Conservation (phyloP, 768 basidiomycete species). For the Hirschioporus abietinus region DNA sequence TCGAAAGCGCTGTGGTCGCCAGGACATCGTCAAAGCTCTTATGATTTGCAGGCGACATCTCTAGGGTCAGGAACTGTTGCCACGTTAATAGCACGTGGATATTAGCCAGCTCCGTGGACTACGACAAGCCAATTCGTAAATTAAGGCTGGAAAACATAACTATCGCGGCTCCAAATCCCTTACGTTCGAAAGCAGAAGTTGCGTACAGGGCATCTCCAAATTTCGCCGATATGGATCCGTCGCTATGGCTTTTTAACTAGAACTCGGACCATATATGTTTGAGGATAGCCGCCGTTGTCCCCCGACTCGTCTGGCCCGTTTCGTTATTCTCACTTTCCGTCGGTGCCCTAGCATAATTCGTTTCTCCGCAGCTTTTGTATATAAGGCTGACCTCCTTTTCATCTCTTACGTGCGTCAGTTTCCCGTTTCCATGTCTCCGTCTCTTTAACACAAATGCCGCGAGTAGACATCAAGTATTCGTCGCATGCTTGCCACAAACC, state of each 20-base stretch:
- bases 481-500: neutral
- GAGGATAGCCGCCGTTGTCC: neutral
- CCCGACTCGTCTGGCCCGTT: neutral
- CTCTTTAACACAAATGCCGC: neutral
- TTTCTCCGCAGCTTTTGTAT: neutral
- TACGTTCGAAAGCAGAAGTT: neutral
- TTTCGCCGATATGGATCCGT: neutral
- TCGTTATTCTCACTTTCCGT: neutral
- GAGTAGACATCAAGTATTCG: neutral
- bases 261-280: neutral
- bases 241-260: neutral
- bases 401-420: neutral
- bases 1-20: neutral
- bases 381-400: neutral
- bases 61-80: neutral
- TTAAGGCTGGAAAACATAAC: neutral
- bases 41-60: neutral
- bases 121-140: neutral
- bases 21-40: neutral
- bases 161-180: neutral
- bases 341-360: neutral
- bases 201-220: neutral
- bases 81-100: neutral
- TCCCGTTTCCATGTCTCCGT: neutral
- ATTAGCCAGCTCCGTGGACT: neutral